Evolutionary conservation across 345 rosid genomes (phyloP).

Genomic region (Acer campestre): DNA sequence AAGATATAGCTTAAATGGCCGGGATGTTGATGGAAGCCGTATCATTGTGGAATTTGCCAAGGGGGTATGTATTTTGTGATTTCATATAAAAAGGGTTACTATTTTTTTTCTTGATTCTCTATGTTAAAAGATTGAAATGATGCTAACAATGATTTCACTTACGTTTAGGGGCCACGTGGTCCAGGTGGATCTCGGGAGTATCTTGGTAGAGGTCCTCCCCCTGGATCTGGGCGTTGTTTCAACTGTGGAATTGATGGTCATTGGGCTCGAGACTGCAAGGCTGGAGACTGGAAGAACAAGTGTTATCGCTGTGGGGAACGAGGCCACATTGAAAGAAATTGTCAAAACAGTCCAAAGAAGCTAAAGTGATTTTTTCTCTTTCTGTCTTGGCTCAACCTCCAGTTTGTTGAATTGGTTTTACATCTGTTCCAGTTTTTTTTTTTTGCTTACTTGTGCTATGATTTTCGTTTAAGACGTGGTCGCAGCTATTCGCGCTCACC

Average conservation of each 20-base stretch:
- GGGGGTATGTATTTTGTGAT: conserved; percentile 52
- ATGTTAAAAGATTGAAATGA: not conserved
- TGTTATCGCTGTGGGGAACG: conserved; percentile 97
- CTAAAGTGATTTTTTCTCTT: conserved; percentile 37
- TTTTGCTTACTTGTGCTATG: not conserved
- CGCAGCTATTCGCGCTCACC: conserved; percentile 82
- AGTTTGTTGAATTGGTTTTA: not conserved
- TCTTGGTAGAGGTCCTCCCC: conserved; percentile 90
- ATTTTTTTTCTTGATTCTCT: not conserved
- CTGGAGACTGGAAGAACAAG: conserved; percentile 96
- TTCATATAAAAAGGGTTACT: not conserved
- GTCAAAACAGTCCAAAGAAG: conserved; percentile 92
- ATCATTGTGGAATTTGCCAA: conserved; percentile 87
- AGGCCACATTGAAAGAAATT: conserved; percentile 92
- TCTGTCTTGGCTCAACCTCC: not conserved
- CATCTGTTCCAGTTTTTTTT: not conserved
- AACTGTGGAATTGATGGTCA: conserved; percentile 98
- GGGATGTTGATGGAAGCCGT: conserved; percentile 86
- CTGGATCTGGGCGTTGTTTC: conserved; percentile 95
- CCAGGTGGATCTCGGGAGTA: conserved; percentile 75
- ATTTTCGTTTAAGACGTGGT: conserved; percentile 40
- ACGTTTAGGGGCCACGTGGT: conserved; percentile 78
- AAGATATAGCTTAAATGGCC: conserved; percentile 73
- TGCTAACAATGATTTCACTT: conserved; percentile 6
- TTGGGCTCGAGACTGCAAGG: conserved; percentile 96